These are phyloP conservation scores for Hondaea fermentalgiana DNA, from an alignment of 108 stramenopile species.

Conservation along the genomic window DNA sequence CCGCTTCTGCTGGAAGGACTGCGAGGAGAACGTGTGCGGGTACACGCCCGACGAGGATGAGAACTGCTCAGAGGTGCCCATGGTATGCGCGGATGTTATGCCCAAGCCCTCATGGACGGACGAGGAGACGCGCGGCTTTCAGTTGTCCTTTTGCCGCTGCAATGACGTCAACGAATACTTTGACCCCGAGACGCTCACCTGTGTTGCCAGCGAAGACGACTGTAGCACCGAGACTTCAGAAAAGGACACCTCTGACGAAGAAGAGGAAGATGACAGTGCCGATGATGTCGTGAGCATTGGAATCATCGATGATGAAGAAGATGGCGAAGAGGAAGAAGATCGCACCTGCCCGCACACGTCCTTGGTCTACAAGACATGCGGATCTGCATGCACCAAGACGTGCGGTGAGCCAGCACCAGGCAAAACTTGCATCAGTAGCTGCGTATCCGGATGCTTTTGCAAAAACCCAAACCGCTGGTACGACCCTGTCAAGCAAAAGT, in stretches of 20 bases:
- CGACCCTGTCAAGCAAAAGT: background rate
- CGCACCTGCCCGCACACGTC: background rate
- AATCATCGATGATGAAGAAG: background rate
- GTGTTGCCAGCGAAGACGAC: background rate
- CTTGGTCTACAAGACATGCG: background rate
- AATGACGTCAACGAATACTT: background rate
- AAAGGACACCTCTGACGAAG: background rate
- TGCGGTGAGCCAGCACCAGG: background rate
- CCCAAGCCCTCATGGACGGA: background rate
- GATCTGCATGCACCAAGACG: background rate
- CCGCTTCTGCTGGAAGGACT: background rate
- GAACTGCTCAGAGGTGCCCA: background rate
- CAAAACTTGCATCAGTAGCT: background rate
- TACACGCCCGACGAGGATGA: background rate
- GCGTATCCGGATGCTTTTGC: background rate
- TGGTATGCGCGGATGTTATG: background rate
- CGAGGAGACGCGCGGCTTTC: background rate
- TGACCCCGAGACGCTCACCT: background rate
- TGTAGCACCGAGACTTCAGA: background rate
- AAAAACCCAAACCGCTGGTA: background rate
- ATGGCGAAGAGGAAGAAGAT: background rate
- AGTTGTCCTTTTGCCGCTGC: background rate
- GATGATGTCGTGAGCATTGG: background rate
- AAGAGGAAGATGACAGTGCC: background rate
- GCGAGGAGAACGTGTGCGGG: background rate